Conservation (phyloP, 768 basidiomycete species). For the Pleurotus cornucopiae region DNA sequence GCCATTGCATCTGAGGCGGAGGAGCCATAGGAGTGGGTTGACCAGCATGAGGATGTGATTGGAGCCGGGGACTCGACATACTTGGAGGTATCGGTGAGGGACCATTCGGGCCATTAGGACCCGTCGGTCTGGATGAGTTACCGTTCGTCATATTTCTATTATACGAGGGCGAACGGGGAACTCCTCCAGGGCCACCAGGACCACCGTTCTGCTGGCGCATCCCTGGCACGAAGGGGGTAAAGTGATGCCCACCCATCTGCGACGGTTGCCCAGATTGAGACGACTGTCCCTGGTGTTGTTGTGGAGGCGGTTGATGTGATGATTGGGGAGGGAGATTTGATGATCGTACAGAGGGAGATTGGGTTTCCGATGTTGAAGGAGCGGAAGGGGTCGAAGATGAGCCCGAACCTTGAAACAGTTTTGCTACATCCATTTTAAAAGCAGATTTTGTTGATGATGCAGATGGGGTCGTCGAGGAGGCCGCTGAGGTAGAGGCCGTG, state of each 20-base stretch:
- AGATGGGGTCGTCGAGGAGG: slow-evolving; percentile 21
- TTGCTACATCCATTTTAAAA: slow-evolving; percentile 50
- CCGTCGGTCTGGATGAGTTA: slow-evolving; percentile 48
- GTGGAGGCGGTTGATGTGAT: slow-evolving; percentile 28
- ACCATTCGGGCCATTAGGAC: slow-evolving; percentile 45
- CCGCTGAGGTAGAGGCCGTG: slow-evolving; percentile 17
- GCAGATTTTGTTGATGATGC: slow-evolving; percentile 23
- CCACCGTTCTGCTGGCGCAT: slow-evolving; percentile 40
- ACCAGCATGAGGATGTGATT: slow-evolving; percentile 50
- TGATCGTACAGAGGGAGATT: slow-evolving; percentile 55
- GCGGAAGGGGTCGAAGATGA: slow-evolving; percentile 44
- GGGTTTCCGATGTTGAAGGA: slow-evolving; percentile 47
- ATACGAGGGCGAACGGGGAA: slow-evolving; percentile 67
- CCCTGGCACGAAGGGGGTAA: slow-evolving; percentile 43
- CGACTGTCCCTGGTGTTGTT: slow-evolving; percentile 26
- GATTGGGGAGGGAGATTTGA: slow-evolving; percentile 50
- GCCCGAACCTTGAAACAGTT: slow-evolving; percentile 53
- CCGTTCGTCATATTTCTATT: slow-evolving; percentile 62
- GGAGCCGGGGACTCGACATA: slow-evolving; percentile 67
- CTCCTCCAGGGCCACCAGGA: slow-evolving; percentile 28
- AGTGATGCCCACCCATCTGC: slow-evolving; percentile 42
- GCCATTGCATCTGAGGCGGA: slow-evolving; percentile 38
- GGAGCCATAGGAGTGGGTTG: slow-evolving; percentile 51
- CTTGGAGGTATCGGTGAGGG: slow-evolving; percentile 45
- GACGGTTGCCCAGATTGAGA: slow-evolving; percentile 36